A percentile compares a stretch with the other conserved stretches of the same genome.
Conservation (phyloP, 2,329 filamentous ascomycete genomes). For the Scedosporium aurantiacum region DNA sequence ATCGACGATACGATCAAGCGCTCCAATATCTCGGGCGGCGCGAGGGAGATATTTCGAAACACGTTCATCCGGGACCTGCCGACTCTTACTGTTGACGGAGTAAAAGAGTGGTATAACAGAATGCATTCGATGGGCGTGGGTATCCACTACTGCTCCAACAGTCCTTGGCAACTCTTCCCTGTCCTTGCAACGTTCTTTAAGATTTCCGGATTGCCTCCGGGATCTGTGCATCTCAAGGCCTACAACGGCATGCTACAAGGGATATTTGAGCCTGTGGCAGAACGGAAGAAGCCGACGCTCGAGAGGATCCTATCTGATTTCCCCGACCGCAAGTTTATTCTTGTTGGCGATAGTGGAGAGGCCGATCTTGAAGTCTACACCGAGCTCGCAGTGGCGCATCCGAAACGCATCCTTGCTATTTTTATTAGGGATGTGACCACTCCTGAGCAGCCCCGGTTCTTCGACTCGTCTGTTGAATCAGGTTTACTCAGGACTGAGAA, state of each 20-base stretch:
- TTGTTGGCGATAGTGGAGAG: conserved; percentile 93
- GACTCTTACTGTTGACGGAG: conserved; percentile 75
- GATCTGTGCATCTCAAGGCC: conserved; percentile 90
- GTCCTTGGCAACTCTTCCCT: conserved; percentile 94
- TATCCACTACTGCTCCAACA: conserved; percentile 98
- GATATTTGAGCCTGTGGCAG: conserved; percentile 93
- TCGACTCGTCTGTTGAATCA: conserved; percentile 47
- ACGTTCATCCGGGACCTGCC: conserved; percentile 80
- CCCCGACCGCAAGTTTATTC: conserved; percentile 71
- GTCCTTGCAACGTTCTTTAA: conserved; percentile 79
- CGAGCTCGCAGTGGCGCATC: conserved; percentile 76
- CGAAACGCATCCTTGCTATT: conserved; percentile 70
- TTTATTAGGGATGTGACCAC: conserved; percentile 97
- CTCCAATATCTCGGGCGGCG: conserved; percentile 77
- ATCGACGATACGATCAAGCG: conserved; percentile 97
- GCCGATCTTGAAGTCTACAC: conserved; percentile 96
- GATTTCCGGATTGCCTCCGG: conserved; percentile 66
- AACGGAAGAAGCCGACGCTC: conserved; percentile 81
- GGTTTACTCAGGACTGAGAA: not conserved
- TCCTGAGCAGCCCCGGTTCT: conserved; percentile 58
- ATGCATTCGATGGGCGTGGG: conserved; percentile 72
- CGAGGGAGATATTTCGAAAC: conserved; percentile 91
- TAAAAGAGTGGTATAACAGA: conserved; percentile 76
- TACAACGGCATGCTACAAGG: conserved; percentile 96
- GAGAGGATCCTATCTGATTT: conserved; percentile 84